A percentile compares a stretch with the other conserved stretches of the same genome.
phyloP scores from a whole-genome alignment of 768 basidiomycete genomes.

The Heimioporus sp. region DNA sequence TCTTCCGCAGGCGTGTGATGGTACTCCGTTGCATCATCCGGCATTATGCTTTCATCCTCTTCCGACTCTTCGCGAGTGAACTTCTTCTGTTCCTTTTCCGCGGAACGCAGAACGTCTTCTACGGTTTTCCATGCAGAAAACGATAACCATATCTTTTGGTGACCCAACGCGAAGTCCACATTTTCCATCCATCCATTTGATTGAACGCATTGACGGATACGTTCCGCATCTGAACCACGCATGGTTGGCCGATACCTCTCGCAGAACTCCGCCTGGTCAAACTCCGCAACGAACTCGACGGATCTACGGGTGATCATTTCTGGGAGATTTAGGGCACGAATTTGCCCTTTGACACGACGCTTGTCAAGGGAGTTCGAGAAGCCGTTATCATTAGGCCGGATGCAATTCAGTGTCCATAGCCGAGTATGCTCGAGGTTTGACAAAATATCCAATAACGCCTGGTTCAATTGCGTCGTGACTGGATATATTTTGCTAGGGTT shows the following conservation, averaged over 20 bases:
- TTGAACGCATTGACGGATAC: conserved; percentile 48
- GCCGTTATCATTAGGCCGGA: conserved; percentile 64
- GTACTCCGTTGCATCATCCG: conserved; percentile 40
- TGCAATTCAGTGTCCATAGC: conserved; percentile 58
- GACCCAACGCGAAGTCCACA: conserved; percentile 53
- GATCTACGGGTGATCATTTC: conserved; percentile 49
- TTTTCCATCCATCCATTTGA: conserved; percentile 53
- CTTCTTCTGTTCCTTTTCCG: conserved; percentile 50
- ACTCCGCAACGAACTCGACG: conserved; percentile 51
- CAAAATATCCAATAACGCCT: conserved; percentile 48
- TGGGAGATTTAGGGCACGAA: conserved; percentile 51
- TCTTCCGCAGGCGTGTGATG: conserved; percentile 31
- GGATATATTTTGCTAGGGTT: conserved; percentile 55
- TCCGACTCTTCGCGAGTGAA: conserved; percentile 38
- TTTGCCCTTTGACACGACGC: conserved; percentile 56
- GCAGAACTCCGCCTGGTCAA: conserved; percentile 48
- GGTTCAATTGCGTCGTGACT: conserved; percentile 57
- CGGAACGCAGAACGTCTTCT: conserved; percentile 53
- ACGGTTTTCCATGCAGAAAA: conserved; percentile 59
- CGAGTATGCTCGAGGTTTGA: conserved; percentile 42
- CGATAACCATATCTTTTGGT: conserved; percentile 52
- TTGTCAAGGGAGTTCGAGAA: conserved; percentile 64
- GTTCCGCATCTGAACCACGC: conserved; percentile 45
- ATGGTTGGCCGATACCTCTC: conserved; percentile 52
- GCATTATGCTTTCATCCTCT: conserved; percentile 46